A percentile compares a stretch with the other conserved stretches of the same genome.
These are phyloP conservation scores for Xylariales sp. DNA, from an alignment of 2,329 filamentous ascomycete genomes.

Conservation along the genomic window DNA sequence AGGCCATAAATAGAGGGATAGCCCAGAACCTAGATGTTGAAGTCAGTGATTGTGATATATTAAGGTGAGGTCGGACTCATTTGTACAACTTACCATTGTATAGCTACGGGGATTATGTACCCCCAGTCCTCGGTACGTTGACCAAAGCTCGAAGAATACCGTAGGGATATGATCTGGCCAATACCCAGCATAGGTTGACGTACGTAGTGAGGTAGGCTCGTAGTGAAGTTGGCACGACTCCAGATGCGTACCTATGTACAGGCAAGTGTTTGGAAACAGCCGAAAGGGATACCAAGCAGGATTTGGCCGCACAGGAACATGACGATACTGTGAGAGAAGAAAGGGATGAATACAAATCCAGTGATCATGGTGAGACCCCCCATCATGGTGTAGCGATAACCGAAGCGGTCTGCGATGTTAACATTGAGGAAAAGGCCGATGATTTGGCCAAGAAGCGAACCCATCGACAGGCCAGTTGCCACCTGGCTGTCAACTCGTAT, in stretches of 20 bases:
- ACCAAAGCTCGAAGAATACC: conserved; percentile 9
- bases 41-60: neutral
- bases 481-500: conserved; percentile 23
- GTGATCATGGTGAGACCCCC: conserved; percentile 22
- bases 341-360: conserved; percentile 25
- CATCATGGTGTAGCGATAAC: conserved; percentile 27
- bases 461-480: conserved; percentile 26
- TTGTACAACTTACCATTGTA: conserved; percentile 12
- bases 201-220: conserved; percentile 9
- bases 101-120: conserved; percentile 8
- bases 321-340: conserved; percentile 18
- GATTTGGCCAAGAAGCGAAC: conserved; percentile 1
- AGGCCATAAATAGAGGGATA: conserved; percentile 8
- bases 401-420: conserved; percentile 21
- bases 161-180: conserved; percentile 7
- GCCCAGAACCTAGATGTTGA: conserved; percentile 8
- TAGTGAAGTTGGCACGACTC: neutral
- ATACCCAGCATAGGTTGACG: conserved; percentile 11
- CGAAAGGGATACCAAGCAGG: conserved; percentile 26
- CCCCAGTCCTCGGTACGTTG: conserved; percentile 5
- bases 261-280: conserved; percentile 27
- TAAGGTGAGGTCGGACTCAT: too few species aligned
- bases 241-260: conserved; percentile 24
- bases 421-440: conserved; percentile 5
- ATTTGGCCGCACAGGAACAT: conserved; percentile 24